Evolutionary conservation across 2,329 filamentous ascomycete species (phyloP), one percentile per base, ranked within the genome.

Genomic region (Tolypocladium inflatum): DNA sequence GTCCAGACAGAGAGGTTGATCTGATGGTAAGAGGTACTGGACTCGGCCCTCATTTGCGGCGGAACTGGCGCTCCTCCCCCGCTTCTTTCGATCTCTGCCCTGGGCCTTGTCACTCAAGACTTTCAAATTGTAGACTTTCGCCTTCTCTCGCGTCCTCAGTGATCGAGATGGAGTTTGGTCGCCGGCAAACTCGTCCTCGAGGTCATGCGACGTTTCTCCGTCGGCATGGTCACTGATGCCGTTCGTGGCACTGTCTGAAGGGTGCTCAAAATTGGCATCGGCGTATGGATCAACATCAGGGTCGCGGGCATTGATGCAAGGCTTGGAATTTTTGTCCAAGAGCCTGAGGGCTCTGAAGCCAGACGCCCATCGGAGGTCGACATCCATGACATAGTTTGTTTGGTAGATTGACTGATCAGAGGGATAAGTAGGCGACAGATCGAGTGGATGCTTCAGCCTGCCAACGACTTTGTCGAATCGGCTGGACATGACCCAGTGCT

Each of bases 91-190:
- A 50, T 79, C 77, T 62, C 75, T 80, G 4, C 82, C 81, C 55
- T 81, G 76, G 7, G 81, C 80, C 63, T 81, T 79, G 63, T 82
- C 80, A 67, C 79, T 85, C 19, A 86, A 70, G 15, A 79, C 73
- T 65, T 84, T 85, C 42, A 86, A 68, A 62, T 86, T 86, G 65
- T 86, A 86, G 26, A 77, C 75, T 60, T 80, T 79, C 58, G 76
- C 77, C 48, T 72, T 73, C 21, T 70, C 75, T 56, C 81, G 76
- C 19, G 72, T 70, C 50, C 81, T 76, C 21, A 82, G 68, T 1
- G 78, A 78, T 59, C 81, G 76, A 56, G 74, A 80, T 0, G 80
- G 80, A 2, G 80, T 83, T 17, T 74, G 70, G 21, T 80, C 78
- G 33, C 77, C 76, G 26, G 78, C 74, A 8, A 65, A 61, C 10